Evolutionary conservation across 257 asterid genomes (phyloP).

Genomic region (Capsicum baccatum): DNA sequence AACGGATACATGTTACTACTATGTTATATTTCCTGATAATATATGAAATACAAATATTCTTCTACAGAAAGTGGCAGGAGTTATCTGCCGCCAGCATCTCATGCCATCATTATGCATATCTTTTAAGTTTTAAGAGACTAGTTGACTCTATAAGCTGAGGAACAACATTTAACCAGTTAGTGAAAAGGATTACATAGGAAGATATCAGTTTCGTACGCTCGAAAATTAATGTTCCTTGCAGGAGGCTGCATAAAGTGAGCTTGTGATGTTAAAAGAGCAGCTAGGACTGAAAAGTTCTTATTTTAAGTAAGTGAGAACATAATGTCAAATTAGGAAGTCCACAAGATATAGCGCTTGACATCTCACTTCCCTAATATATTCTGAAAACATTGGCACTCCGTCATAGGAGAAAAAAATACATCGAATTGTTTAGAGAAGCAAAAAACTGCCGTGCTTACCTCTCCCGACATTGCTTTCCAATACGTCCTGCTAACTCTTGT

Average conservation of each 20-base stretch:
- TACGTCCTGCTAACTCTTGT: conserved; percentile 94
- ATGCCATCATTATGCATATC: background rate
- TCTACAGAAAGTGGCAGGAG: background rate
- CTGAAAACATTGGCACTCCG: background rate
- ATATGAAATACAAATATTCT: background rate
- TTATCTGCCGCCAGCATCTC: background rate
- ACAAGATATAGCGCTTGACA: background rate
- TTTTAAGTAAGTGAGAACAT: background rate
- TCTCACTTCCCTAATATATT: conserved; percentile 17
- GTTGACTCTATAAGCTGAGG: background rate
- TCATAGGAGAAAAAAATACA: conserved; percentile 13
- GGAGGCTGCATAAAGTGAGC: background rate
- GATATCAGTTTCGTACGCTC: background rate
- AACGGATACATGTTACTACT: background rate
- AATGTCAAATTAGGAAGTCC: background rate
- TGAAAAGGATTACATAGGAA: background rate
- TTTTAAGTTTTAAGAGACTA: background rate
- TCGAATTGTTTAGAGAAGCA: background rate
- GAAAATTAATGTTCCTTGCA: conserved; percentile 9
- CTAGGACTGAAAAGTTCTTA: background rate
- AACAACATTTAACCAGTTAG: background rate
- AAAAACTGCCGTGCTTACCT: conserved; percentile 46
- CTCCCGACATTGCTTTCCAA: conserved; percentile 98
- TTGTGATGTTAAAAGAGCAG: background rate
- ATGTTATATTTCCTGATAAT: background rate